Evolutionary conservation across 2,329 filamentous ascomycete species (phyloP), one percentile per base, ranked within the genome.

Genomic region (Apiospora hydei): DNA sequence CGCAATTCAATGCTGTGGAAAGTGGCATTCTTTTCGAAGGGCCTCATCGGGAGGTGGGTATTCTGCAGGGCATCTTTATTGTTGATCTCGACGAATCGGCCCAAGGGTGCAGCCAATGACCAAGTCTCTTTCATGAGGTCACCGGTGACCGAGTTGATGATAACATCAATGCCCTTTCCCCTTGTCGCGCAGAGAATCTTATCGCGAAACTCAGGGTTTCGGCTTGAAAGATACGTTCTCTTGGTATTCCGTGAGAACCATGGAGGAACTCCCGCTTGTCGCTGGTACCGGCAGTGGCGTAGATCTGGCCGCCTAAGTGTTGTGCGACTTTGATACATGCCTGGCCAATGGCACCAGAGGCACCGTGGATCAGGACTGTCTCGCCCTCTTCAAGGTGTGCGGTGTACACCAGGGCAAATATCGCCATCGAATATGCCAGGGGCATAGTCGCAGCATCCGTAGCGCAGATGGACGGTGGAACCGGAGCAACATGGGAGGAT

Each of bases 31-130:
- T 71, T 69, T 18, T 74, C 70, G 26, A 76, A 75, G 16, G 64
- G 46, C n/a, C 41, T 57, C 73, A 76, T 75, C 11, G 64, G 46
- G 3, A 76, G 51, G 30, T 72, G 71, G 47, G 73, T 73, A 10
- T 72, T 69, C 49, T 74, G 67, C 5, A 81, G 75, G 68, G 81
- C 80, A n/a, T 77, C 77, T 53, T 80, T 68, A n/a, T 30, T 80
- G 0, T 79, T 79, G 49, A 84, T 78, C 72, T 84, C 82, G 3
- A 84, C 67, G 71, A 84, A 83, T 7, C 79, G 74, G 3, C 83
- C 83, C 64, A 78, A 80, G 0, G 76, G 74, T 5, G 80, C 80
- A 26, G 83, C 66, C 70, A 77, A 72, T 3, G 70, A 69, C 73
- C 73, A 76, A 21, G 72, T 73, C 14, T 71, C 64, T 24, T 66